A percentile compares a stretch with the other conserved stretches of the same genome.
phyloP scores from a whole-genome alignment of 495 filamentous ascomycete species.

The Neurospora hispaniola region DNA sequence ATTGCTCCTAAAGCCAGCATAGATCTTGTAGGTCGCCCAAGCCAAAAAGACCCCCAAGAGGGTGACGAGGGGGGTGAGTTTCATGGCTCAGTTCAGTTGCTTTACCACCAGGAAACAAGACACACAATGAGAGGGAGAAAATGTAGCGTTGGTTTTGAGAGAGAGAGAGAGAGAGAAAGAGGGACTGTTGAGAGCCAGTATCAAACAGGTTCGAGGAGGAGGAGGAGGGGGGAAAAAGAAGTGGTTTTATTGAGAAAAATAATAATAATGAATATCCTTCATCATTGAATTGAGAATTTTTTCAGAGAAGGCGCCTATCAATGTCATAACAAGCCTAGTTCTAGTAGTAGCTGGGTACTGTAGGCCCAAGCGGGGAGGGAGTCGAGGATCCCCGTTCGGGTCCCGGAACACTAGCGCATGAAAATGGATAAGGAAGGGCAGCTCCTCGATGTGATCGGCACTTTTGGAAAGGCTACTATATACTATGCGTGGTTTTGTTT shows the following conservation, averaged over 20 bases:
- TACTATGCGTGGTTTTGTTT: not conserved
- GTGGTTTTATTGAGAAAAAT: not conserved
- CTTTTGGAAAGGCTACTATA: not conserved
- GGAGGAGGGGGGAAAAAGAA: not conserved
- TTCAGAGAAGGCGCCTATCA: not conserved
- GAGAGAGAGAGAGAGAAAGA: not conserved
- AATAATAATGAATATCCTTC: not conserved
- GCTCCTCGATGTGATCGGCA: not conserved
- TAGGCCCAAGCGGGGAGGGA: not conserved
- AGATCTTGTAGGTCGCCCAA: slow-evolving; percentile 10
- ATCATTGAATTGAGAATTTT: not conserved
- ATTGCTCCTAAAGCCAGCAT: slow-evolving; percentile 25
- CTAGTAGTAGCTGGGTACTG: no score
- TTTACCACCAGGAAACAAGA: no score
- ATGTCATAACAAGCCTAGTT: not conserved
- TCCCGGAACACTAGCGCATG: not conserved
- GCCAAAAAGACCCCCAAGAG: slow-evolving; percentile 7
- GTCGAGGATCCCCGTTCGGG: not conserved
- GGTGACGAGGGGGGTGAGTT: not conserved
- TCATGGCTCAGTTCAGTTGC: not conserved
- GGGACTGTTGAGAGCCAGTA: not conserved
- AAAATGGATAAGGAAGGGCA: not conserved
- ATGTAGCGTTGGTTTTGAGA: not conserved
- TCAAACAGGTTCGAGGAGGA: not conserved
- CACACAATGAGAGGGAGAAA: not conserved